These are phyloP conservation scores for Trichophaea hybrida DNA, from an alignment of 2,329 filamentous ascomycete species.

Conservation along the genomic window DNA sequence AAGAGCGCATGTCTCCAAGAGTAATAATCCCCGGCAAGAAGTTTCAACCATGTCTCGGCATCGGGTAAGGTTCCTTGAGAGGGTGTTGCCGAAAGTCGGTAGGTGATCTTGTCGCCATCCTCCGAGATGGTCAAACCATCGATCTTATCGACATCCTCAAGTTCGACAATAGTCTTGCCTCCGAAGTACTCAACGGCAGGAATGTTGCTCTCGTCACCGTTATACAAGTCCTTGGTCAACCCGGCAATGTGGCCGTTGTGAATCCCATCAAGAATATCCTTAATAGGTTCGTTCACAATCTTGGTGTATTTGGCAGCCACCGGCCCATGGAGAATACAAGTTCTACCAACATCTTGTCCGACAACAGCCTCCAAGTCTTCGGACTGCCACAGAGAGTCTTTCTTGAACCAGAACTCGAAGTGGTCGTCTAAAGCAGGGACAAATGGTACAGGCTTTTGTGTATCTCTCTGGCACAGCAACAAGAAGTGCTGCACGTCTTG, in stretches of 20 bases:
- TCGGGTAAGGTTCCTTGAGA: constrained; percentile 56
- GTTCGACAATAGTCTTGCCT: constrained; percentile 59
- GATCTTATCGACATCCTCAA: constrained; percentile 57
- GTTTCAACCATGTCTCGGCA: constrained; percentile 68
- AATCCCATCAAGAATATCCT: constrained; percentile 84
- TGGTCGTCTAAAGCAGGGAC: constrained; percentile 91
- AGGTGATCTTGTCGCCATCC: constrained; percentile 65
- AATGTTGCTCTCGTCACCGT: constrained; percentile 55
- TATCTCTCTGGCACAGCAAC: constrained; percentile 74
- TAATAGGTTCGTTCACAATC: constrained; percentile 79
- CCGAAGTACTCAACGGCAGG: constrained; percentile 91
- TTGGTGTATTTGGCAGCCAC: constrained; percentile 84
- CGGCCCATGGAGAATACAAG: constrained; percentile 90
- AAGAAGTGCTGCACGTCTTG: constrained; percentile 97
- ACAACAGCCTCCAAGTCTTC: constrained; percentile 94
- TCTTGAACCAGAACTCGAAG: constrained; percentile 99
- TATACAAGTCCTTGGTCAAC: constrained; percentile 68
- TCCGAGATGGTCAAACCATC: constrained; percentile 76
- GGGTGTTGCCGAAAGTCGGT: constrained; percentile 64
- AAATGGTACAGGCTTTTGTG: constrained; percentile 93
- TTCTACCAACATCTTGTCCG: constrained; percentile 86
- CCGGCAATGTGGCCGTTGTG: constrained; percentile 74
- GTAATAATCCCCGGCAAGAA: constrained; percentile 70
- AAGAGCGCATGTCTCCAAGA: constrained; percentile 95
- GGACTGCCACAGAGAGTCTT: constrained; percentile 98